Evolutionary conservation across 2,329 filamentous ascomycete species (phyloP).

Genomic region (Botryosphaeria dothidea): DNA sequence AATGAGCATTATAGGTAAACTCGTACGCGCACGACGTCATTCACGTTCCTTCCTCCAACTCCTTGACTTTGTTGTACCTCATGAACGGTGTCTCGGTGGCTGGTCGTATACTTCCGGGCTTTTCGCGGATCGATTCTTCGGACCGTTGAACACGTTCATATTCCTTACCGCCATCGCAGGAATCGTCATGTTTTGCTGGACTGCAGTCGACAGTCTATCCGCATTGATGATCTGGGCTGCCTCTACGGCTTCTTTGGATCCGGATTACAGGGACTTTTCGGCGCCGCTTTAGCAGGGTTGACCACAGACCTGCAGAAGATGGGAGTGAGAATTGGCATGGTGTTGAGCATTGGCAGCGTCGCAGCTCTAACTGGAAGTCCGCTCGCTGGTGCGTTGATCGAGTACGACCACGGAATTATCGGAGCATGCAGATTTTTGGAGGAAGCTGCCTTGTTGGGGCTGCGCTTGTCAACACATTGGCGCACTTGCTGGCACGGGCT

Average conservation of each 20-base stretch:
- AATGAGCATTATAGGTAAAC: slow-evolving; percentile 40
- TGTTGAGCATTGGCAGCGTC: slow-evolving; percentile 47
- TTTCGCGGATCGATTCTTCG: slow-evolving; percentile 43
- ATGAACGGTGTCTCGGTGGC: slow-evolving; percentile 57
- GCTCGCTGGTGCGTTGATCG: slow-evolving; percentile 49
- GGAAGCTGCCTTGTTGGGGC: slow-evolving; percentile 12
- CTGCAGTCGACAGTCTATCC: slow-evolving; percentile 43
- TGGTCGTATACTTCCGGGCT: slow-evolving; percentile 51
- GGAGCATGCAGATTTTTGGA: slow-evolving; percentile 39
- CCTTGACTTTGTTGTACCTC: slow-evolving; percentile 58
- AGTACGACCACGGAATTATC: slow-evolving; percentile 42
- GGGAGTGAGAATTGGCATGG: slow-evolving; percentile 51
- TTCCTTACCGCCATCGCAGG: slow-evolving; percentile 40
- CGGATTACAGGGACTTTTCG: slow-evolving; percentile 49
- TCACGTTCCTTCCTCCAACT: slow-evolving; percentile 50
- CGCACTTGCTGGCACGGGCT: background rate
- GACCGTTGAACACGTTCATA: slow-evolving; percentile 45
- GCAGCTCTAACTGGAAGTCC: slow-evolving; percentile 49
- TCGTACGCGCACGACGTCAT: slow-evolving; percentile 57
- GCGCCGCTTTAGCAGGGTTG: slow-evolving; percentile 43
- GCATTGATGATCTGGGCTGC: slow-evolving; percentile 28
- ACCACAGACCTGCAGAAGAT: slow-evolving; percentile 50
- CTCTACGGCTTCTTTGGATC: slow-evolving; percentile 48
- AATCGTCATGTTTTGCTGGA: slow-evolving; percentile 48
- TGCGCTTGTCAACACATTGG: background rate